These are phyloP conservation scores for Pezicula radicicola DNA, from an alignment of 2,329 filamentous ascomycete species.

Conservation along the genomic window DNA sequence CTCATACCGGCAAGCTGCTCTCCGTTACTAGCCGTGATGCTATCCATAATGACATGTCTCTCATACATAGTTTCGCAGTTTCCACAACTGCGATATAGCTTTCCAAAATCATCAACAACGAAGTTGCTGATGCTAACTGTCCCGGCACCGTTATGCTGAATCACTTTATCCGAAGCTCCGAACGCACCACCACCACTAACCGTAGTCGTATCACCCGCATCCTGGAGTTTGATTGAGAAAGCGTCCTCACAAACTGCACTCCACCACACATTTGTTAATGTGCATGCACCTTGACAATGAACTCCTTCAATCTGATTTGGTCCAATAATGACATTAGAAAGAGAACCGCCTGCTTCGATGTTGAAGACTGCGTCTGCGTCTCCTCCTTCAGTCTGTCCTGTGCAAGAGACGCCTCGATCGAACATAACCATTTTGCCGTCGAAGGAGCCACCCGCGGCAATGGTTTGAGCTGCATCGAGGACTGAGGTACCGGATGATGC, in stretches of 20 bases:
- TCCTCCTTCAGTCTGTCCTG: conserved; percentile 38
- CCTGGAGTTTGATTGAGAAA: conserved; percentile 20
- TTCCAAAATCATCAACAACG: conserved; percentile 41
- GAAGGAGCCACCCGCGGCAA: conserved; percentile 39
- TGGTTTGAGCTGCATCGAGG: conserved; percentile 38
- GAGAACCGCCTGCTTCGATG: conserved; percentile 27
- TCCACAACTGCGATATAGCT: conserved; percentile 47
- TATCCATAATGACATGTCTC: conserved; percentile 34
- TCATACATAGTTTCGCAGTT: conserved; percentile 37
- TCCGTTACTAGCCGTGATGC: conserved; percentile 38
- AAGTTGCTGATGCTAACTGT: conserved; percentile 32
- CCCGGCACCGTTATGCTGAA: conserved; percentile 40
- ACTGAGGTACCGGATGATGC: conserved; percentile 34
- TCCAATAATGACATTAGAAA: conserved; percentile 32
- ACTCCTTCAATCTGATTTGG: conserved; percentile 30
- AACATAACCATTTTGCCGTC: conserved; percentile 43
- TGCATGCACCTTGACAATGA: conserved; percentile 21
- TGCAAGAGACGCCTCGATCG: conserved; percentile 39
- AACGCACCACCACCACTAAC: conserved; percentile 42
- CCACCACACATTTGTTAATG: conserved; percentile 25
- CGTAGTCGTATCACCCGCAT: conserved; percentile 33
- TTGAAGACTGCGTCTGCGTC: conserved; percentile 31
- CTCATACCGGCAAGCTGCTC: conserved; percentile 14
- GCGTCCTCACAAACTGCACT: conserved; percentile 22
- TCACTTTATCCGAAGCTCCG: conserved; percentile 35